These are phyloP conservation scores for Pichia sporocuriosa DNA, from an alignment of 805 yeast genomes.

Conservation along the genomic window DNA sequence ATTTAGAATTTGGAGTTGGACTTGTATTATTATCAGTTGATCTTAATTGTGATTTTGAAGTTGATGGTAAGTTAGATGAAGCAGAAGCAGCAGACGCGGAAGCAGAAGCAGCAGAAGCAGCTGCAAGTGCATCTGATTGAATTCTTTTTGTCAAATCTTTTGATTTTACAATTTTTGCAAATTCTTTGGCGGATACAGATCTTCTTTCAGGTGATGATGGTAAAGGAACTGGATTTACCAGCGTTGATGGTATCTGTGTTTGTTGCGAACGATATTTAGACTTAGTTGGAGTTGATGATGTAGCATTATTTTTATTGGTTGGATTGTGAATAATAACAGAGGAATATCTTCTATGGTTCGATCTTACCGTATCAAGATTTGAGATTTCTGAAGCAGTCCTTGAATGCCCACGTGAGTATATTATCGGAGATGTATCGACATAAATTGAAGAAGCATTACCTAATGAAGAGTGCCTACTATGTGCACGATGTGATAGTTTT, in stretches of 20 bases:
- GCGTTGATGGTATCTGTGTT: slow-evolving; percentile 6
- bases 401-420: slow-evolving; percentile 6
- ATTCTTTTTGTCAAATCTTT: slow-evolving; percentile 33
- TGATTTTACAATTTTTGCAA: slow-evolving; percentile 8
- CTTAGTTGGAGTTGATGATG: neutral
- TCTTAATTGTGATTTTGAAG: neutral
- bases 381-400: slow-evolving; percentile 1
- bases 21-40: neutral
- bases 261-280: neutral
- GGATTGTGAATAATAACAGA: slow-evolving; percentile 2
- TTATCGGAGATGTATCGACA: slow-evolving; percentile 26
- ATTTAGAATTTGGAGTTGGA: slow-evolving; percentile 31
- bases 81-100: too few relatives aligned
- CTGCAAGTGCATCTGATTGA: slow-evolving; percentile 26
- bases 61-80: slow-evolving; percentile 1
- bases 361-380: slow-evolving; percentile 8
- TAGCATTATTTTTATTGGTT: neutral
- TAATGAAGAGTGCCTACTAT: slow-evolving; percentile 25
- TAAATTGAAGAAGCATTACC: slow-evolving; percentile 34
- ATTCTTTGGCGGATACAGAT: slow-evolving; percentile 45
- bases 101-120: slow-evolving; percentile 15
- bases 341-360: slow-evolving; percentile 12
- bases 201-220: slow-evolving; percentile 33
- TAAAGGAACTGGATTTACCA: neutral
- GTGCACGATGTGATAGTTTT: slow-evolving; percentile 6